Evolutionary conservation across 495 filamentous ascomycete genomes (phyloP).

Genomic region (Chaetomium fimeti): DNA sequence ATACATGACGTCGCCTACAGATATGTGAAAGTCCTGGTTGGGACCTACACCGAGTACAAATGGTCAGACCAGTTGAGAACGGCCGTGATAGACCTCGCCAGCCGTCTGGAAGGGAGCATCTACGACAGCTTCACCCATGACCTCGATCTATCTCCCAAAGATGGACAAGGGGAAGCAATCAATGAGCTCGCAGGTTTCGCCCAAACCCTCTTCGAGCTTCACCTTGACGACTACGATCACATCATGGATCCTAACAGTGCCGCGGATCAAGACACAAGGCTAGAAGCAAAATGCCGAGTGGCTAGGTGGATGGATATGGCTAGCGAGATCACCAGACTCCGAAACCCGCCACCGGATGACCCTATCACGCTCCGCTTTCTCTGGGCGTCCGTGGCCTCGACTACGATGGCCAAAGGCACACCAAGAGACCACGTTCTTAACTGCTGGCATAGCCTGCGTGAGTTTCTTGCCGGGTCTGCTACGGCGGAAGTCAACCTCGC

Average conservation of each 20-base stretch:
- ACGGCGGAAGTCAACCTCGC: constrained; percentile 60
- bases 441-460: constrained; percentile 70
- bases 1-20: constrained; percentile 62
- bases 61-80: constrained; percentile 77
- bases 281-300: constrained; percentile 65
- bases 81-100: constrained; percentile 64
- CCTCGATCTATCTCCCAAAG: constrained; percentile 35
- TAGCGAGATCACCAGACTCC: constrained; percentile 55
- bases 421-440: constrained; percentile 74
- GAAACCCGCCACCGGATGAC: constrained; percentile 41
- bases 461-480: constrained; percentile 41
- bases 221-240: constrained; percentile 78
- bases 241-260: constrained; percentile 73
- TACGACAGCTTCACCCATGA: constrained; percentile 53
- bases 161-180: constrained; percentile 23
- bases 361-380: constrained; percentile 63
- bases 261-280: constrained; percentile 57
- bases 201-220: constrained; percentile 81
- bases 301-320: constrained; percentile 73
- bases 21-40: constrained; percentile 62
- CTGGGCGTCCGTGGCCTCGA: constrained; percentile 78
- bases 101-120: constrained; percentile 66
- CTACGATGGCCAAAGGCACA: constrained; percentile 65
- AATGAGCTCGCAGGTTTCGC: constrained; percentile 56
- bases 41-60: constrained; percentile 59